These are phyloP conservation scores for Mycena indigotica DNA, from an alignment of 768 basidiomycete species.

Conservation along the genomic window DNA sequence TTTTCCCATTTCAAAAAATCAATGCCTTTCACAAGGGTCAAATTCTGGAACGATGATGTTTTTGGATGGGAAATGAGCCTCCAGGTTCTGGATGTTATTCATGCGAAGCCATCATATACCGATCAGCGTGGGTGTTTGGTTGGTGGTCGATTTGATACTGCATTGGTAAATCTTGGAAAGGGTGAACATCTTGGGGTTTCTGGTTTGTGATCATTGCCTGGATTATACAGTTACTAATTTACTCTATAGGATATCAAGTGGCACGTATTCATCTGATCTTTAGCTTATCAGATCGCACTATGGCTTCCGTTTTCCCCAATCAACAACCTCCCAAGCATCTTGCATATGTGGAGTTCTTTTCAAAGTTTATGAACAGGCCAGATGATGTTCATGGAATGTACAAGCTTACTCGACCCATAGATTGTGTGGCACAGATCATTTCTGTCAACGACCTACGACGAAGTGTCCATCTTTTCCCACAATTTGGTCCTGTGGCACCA, in stretches of 20 bases:
- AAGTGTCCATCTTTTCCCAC: conserved; percentile 27
- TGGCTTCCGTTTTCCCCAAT: not conserved
- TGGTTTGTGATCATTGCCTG: conserved; percentile 15
- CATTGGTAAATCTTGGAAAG: conserved; percentile 25
- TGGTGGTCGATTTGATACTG: conserved; percentile 39
- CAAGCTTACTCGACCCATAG: not conserved
- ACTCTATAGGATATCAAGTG: conserved; percentile 27
- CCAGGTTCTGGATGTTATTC: conserved; percentile 18
- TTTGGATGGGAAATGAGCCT: conserved; percentile 6
- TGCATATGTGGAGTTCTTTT: conserved; percentile 35
- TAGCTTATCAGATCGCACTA: not conserved
- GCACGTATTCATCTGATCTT: conserved; percentile 19
- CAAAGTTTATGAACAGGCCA: conserved; percentile 9
- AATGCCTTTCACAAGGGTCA: conserved; percentile 16
- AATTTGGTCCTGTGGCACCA: conserved; percentile 22
- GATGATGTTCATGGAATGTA: conserved; percentile 16
- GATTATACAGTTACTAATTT: not conserved
- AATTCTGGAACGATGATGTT: conserved; percentile 11
- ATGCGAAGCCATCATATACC: conserved; percentile 24
- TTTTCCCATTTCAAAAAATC: conserved; percentile 8
- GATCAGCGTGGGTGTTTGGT: conserved; percentile 18
- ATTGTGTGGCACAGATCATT: conserved; percentile 14
- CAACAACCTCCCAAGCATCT: conserved; percentile 23
- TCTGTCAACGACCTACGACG: conserved; percentile 19
- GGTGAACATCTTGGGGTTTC: conserved; percentile 12